phyloP scores from a whole-genome alignment of 2,329 filamentous ascomycete species.

The Aspergillus hiratsukae region DNA sequence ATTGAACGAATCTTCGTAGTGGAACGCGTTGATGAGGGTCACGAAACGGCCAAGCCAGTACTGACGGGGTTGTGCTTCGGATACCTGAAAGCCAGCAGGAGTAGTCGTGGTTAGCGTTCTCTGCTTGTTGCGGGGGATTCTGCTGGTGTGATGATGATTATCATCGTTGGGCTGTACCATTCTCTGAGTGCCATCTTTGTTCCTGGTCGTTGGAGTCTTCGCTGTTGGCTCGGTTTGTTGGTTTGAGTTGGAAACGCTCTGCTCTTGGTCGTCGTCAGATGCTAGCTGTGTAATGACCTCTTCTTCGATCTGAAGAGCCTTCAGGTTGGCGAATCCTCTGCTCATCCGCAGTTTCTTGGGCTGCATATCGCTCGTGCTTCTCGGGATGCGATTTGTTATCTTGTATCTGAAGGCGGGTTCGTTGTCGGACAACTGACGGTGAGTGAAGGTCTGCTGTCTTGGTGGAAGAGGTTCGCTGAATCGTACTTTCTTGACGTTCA shows the following conservation, averaged over 20 bases:
- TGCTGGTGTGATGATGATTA: background rate
- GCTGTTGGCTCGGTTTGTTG: background rate
- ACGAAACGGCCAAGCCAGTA: conserved; percentile 33
- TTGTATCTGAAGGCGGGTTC: background rate
- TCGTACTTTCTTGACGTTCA: background rate
- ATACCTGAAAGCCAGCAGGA: conserved; percentile 15
- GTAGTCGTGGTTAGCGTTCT: conserved; percentile 6
- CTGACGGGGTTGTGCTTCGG: conserved; percentile 18
- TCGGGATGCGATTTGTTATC: background rate
- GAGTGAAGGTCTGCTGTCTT: background rate
- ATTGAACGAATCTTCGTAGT: conserved; percentile 29
- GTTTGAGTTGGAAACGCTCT: background rate
- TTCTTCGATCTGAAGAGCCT: background rate
- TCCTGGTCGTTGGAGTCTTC: conserved; percentile 1
- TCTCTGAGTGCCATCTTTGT: conserved; percentile 7
- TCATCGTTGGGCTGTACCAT: conserved; percentile 10
- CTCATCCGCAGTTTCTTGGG: conserved; percentile 2
- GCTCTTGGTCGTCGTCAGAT: background rate
- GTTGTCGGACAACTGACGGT: background rate
- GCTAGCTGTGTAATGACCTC: background rate
- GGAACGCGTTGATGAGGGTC: conserved; percentile 27
- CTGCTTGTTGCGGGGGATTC: conserved; percentile 1
- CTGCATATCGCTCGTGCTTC: background rate
- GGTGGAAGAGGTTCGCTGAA: background rate
- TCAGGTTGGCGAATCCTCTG: conserved; percentile 4